Base-by-base conservation (phyloP, 2,329 filamentous ascomycete species). In the Alternaria gaisen region DNA sequence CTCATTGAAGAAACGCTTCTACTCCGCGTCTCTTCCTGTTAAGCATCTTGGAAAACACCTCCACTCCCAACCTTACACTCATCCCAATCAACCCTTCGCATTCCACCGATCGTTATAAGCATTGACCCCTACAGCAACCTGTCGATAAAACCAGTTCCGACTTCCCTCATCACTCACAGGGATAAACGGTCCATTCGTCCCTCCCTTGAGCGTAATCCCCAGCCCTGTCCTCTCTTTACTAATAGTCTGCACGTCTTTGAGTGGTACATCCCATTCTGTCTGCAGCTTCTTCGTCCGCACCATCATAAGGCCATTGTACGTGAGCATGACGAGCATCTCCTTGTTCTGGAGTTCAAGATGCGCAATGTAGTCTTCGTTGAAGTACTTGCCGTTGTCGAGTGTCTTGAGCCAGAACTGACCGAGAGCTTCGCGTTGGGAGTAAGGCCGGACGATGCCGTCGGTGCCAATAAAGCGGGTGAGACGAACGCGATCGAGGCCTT, bases 371-470 rank as follows among this genome's bases (percentile, higher is more conserved):
- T 93, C 87, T 80, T 99, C 95, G 80, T 97, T 91, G 86, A 99
- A 99, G 84, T 94, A 98, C 78, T 94, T 95, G 63, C 95, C 95
- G 67, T 97, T 95, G 80, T 99, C 95, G 11, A 97, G 89, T 60
- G 97, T 97, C 85, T 99, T 99, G 66, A 99, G 89, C 96, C 95
- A 99, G 83, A 93, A 97, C 78, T 99, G 95, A 0, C 95, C 95
- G 3, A 99, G 88, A 0, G 95, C 94, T 83, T 99, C 95, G 47
- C 95, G 92, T 76, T 97, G 92, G 57, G 90, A 94, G 83, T 97
- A 99, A 0, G 95, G 94, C 3, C 94, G 90, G 34, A 99, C 94
- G 61, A 99, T 92, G 41, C 95, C 95, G 77, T 99, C 94, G 42
- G 90, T 88, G 16, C 93, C 92, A 62, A 99, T 93, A 81, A 97